phyloP scores from a whole-genome alignment of 2,329 filamentous ascomycete genomes.

The Arthrobotrys iridis region DNA sequence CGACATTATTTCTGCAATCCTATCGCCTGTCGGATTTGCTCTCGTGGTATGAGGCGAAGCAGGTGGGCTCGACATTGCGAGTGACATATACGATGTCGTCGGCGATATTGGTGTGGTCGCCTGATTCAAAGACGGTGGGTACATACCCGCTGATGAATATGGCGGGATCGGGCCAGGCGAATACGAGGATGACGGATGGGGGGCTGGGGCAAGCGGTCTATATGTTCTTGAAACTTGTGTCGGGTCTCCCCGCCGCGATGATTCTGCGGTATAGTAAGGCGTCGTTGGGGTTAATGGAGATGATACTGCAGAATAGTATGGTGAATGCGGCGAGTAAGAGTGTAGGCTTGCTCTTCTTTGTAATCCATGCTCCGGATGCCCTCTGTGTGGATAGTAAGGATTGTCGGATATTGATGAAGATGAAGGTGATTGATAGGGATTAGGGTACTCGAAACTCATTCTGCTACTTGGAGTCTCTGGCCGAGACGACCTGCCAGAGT shows the following conservation, averaged over 20 bases:
- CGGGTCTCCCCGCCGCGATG: constrained; percentile 22
- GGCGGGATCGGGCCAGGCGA: constrained; percentile 25
- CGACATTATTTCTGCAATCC: constrained; percentile 52
- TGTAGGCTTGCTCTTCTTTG: constrained; percentile 46
- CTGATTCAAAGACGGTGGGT: constrained; percentile 27
- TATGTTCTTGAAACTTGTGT: constrained; percentile 33
- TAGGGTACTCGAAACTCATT: constrained; percentile 49
- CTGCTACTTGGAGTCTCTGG: constrained; percentile 45
- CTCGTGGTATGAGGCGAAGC: constrained; percentile 32
- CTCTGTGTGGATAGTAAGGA: constrained; percentile 24
- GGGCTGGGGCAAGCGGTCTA: constrained; percentile 43
- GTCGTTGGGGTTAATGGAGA: constrained; percentile 31
- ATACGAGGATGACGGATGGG: constrained; percentile 38
- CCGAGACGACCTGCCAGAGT: constrained; percentile 43
- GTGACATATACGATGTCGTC: constrained; percentile 51
- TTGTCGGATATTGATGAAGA: constrained; percentile 32
- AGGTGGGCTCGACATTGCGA: constrained; percentile 47
- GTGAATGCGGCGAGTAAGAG: constrained; percentile 44
- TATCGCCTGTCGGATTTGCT: constrained; percentile 16
- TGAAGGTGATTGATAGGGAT: constrained; percentile 18
- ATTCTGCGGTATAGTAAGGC: constrained; percentile 40
- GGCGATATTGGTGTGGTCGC: constrained; percentile 23
- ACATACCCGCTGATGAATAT: constrained; percentile 25
- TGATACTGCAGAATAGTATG: constrained; percentile 21
- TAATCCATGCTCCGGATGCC: constrained; percentile 36